Conservation (phyloP, 306 rosid genomes). For the Pyrus pyrifolia region DNA sequence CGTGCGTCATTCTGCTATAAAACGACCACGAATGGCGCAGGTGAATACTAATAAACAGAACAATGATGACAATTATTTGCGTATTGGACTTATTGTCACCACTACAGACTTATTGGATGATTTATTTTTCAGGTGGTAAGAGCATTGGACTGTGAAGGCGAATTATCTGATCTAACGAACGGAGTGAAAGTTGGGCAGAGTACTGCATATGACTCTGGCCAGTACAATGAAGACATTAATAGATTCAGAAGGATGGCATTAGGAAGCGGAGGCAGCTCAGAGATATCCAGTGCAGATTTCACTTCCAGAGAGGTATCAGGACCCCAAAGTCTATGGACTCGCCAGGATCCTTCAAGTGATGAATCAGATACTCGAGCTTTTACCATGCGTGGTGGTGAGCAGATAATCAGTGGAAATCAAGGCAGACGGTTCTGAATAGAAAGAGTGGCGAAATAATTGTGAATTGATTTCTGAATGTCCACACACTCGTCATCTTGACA, state of each 20-base stretch:
- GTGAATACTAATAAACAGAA: constrained; percentile 20
- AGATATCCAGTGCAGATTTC: constrained; percentile 33
- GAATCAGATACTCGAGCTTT: constrained; percentile 49
- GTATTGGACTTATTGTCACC: no score
- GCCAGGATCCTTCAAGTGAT: constrained; percentile 19
- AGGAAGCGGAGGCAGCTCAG: constrained; percentile 40
- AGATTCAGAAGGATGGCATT: constrained; percentile 58
- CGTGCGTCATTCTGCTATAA: constrained; percentile 80
- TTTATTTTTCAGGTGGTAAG: constrained; percentile 59
- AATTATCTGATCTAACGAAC: constrained; percentile 62
- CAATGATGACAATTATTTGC: no score
- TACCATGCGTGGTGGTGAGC: constrained; percentile 2
- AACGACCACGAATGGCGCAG: constrained; percentile 93
- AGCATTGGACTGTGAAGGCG: constrained; percentile 64
- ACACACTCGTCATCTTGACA: background rate
- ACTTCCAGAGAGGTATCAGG: constrained; percentile 34
- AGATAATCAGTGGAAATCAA: constrained; percentile 7
- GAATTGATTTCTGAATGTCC: background rate
- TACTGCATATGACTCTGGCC: constrained; percentile 58
- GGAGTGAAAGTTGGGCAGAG: constrained; percentile 91
- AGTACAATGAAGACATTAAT: constrained; percentile 52
- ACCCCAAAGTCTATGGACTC: constrained; percentile 20
- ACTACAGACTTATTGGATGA: background rate
- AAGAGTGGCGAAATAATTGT: background rate
- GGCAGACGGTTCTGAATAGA: constrained; percentile 10